A percentile compares a stretch with the other conserved stretches of the same genome.
phyloP scores from a whole-genome alignment of 768 basidiomycete species.

The Naematelia encephala region DNA sequence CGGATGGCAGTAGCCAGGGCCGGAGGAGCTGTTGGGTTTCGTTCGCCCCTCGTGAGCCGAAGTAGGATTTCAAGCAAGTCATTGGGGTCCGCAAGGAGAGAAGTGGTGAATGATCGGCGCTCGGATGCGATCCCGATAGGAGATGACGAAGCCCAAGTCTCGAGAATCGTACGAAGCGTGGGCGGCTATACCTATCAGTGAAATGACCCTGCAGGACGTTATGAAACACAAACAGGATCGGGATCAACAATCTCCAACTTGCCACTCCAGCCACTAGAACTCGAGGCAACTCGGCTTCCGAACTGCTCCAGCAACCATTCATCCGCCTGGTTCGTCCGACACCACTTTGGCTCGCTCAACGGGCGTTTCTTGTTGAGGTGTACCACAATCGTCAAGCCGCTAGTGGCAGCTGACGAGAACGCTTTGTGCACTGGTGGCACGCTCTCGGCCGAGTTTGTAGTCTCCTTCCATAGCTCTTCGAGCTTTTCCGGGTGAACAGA shows the following conservation, averaged over 20 bases:
- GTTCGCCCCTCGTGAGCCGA: conserved; percentile 84
- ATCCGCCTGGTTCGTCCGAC: conserved; percentile 87
- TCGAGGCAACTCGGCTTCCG: conserved; percentile 14
- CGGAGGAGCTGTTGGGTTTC: conserved; percentile 42
- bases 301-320: conserved; percentile 63
- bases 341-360: conserved; percentile 94
- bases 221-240: conserved; percentile 68
- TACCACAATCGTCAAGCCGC: conserved; percentile 20
- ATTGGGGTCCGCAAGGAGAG: conserved; percentile 78
- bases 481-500: conserved; percentile 31
- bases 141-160: conserved; percentile 83
- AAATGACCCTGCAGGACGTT: neutral
- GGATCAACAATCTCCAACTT: conserved; percentile 90
- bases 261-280: conserved; percentile 68
- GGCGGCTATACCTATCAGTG: conserved; percentile 62
- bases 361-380: conserved; percentile 84
- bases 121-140: conserved; percentile 69
- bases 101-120: conserved; percentile 81
- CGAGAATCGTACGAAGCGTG: conserved; percentile 84
- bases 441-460: conserved; percentile 49
- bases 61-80: conserved; percentile 90
- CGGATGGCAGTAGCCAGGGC: conserved; percentile 53
- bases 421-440: conserved; percentile 64
- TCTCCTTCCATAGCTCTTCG: conserved; percentile 33
- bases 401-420: conserved; percentile 14